phyloP scores from a whole-genome alignment of 371 early-diverging fungal genomes.

The Lichtheimia ornata region DNA sequence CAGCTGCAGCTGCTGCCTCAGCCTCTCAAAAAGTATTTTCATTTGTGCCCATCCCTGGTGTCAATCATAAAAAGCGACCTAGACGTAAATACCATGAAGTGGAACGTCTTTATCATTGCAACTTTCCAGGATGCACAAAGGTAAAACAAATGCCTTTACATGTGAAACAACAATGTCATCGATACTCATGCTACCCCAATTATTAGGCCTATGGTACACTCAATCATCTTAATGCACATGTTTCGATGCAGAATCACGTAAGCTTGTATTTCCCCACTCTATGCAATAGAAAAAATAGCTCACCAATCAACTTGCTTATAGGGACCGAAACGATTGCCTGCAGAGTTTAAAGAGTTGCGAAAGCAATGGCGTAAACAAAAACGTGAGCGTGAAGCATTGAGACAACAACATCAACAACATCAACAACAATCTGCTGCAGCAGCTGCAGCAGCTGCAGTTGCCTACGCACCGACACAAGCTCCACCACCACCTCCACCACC shows the following conservation, averaged over 20 bases:
- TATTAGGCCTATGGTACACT: constrained; percentile 63
- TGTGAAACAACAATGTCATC: no score
- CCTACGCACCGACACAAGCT: background rate
- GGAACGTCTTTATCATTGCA: constrained; percentile 70
- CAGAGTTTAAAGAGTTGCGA: constrained; percentile 36
- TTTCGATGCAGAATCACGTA: constrained; percentile 73
- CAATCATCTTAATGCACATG: constrained; percentile 75
- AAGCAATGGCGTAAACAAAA: constrained; percentile 36
- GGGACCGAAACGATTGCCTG: constrained; percentile 34
- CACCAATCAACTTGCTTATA: background rate
- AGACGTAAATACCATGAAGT: constrained; percentile 72
- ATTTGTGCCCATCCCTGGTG: constrained; percentile 64
- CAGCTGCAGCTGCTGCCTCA: constrained; percentile 9
- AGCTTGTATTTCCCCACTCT: constrained; percentile 14
- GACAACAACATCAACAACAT: constrained; percentile 18
- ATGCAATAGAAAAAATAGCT: constrained; percentile 6
- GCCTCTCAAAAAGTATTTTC: constrained; percentile 55
- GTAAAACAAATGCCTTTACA: no score
- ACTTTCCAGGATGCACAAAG: constrained; percentile 62
- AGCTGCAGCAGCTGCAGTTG: background rate
- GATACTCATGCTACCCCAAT: no score
- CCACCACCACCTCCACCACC: background rate
- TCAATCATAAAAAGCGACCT: constrained; percentile 69
- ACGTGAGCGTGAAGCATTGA: constrained; percentile 13
- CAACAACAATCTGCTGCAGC: constrained; percentile 1